Conservation (phyloP, 768 basidiomycete genomes). For the Xerocomellus chrysenteron region DNA sequence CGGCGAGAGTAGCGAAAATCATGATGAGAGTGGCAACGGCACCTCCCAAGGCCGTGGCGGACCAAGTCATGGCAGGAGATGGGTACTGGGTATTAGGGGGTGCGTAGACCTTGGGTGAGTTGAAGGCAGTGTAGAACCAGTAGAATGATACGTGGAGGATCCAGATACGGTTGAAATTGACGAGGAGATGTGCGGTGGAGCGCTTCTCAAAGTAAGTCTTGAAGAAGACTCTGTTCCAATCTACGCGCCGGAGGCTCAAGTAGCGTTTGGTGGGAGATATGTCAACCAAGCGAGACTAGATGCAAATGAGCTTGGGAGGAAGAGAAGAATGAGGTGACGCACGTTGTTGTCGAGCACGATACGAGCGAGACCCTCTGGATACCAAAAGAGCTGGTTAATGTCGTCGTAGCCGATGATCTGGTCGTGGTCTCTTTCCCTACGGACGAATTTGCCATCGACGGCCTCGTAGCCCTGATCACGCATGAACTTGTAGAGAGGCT, state of each 20-base stretch:
- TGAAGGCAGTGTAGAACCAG: slow-evolving; percentile 98
- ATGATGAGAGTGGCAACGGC: slow-evolving; percentile 92
- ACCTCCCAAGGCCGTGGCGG: slow-evolving; percentile 92
- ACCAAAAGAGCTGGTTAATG: slow-evolving; percentile 99
- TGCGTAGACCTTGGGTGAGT: slow-evolving; percentile 90
- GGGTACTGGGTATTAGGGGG: slow-evolving; percentile 63
- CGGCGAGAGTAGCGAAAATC: slow-evolving; percentile 89
- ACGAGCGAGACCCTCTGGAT: slow-evolving; percentile 93
- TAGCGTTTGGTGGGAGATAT: slow-evolving; percentile 90
- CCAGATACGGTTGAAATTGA: slow-evolving; percentile 99
- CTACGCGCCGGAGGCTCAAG: slow-evolving; percentile 86
- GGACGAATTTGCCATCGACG: slow-evolving; percentile 90
- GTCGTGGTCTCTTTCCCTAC: slow-evolving; percentile 92
- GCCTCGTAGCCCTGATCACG: slow-evolving; percentile 98
- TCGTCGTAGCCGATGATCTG: slow-evolving; percentile 99
- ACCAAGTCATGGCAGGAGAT: slow-evolving; percentile 91
- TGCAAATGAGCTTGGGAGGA: slow-evolving; percentile 4
- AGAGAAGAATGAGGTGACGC: slow-evolving; percentile 19
- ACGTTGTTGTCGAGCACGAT: slow-evolving; percentile 90
- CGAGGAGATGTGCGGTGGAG: slow-evolving; percentile 86
- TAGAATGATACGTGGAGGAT: slow-evolving; percentile 90
- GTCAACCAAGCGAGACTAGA: slow-evolving; percentile 87
- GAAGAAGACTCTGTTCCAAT: slow-evolving; percentile 96
- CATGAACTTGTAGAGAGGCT: slow-evolving; percentile 94
- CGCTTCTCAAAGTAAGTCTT: slow-evolving; percentile 99